A percentile compares a stretch with the other conserved stretches of the same genome.
Evolutionary conservation across 257 asterid species (phyloP).

Genomic region (Catharanthus roseus): DNA sequence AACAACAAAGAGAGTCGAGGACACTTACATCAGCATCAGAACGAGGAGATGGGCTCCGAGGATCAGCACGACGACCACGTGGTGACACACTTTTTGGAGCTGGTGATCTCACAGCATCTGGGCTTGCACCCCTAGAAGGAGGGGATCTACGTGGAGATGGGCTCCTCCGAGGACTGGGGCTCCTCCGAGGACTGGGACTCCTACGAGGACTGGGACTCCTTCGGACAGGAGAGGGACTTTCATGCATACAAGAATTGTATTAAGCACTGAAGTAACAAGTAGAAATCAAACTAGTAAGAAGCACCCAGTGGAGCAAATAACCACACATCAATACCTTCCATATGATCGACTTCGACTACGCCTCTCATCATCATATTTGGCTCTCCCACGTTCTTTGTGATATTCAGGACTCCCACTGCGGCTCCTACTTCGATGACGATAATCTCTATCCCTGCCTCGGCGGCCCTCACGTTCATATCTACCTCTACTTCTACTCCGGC

Average conservation of each 20-base stretch:
- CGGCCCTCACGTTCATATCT: constrained; percentile 57
- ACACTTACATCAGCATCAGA: constrained; percentile 79
- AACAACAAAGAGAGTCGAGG: neutral
- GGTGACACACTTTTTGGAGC: constrained; percentile 79
- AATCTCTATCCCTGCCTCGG: constrained; percentile 62
- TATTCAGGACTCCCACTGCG: constrained; percentile 25
- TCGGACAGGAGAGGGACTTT: constrained; percentile 76
- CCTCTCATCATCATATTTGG: constrained; percentile 61
- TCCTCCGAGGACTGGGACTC: constrained; percentile 79
- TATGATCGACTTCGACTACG: constrained; percentile 72
- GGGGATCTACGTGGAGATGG: constrained; percentile 57
- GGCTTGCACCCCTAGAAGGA: constrained; percentile 61
- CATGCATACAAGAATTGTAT: constrained; percentile 1
- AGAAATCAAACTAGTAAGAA: neutral
- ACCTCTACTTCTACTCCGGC: constrained; percentile 75
- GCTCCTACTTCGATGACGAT: constrained; percentile 28
- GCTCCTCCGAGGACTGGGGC: constrained; percentile 69
- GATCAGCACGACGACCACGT: constrained; percentile 43
- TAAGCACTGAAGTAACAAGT: neutral
- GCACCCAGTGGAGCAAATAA: neutral
- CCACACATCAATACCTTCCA: constrained; percentile 47
- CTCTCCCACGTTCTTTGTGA: constrained; percentile 70
- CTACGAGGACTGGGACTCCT: constrained; percentile 65
- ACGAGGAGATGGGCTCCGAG: constrained; percentile 68
- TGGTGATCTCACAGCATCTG: constrained; percentile 45